These are phyloP conservation scores for Colletotrichum agaves DNA, from an alignment of 2,329 filamentous ascomycete genomes.

Conservation along the genomic window DNA sequence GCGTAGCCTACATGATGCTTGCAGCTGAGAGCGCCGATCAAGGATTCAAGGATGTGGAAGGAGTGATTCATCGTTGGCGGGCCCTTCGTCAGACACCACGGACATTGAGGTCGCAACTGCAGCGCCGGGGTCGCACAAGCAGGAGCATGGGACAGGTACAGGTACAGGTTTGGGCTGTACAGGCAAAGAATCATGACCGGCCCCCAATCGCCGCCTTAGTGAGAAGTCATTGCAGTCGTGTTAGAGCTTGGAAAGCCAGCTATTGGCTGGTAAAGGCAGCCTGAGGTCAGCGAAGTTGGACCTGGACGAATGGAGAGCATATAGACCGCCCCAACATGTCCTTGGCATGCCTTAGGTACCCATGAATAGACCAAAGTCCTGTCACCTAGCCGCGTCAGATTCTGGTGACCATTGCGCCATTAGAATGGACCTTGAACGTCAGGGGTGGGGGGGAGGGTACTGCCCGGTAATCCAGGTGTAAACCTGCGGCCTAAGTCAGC, in stretches of 20 bases:
- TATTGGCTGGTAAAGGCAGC: not conserved
- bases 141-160: not conserved
- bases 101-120: not conserved
- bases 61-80: not conserved
- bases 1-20: not conserved
- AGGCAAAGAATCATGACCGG: not conserved
- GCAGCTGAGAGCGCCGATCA: not conserved
- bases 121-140: not conserved
- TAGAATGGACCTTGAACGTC: no score
- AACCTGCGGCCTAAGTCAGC: not conserved
- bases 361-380: no score
- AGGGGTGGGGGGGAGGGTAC: no score
- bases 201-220: constrained; percentile 4
- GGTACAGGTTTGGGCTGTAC: constrained; percentile 5
- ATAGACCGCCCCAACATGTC: not conserved
- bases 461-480: not conserved
- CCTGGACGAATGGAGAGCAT: not conserved
- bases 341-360: not conserved
- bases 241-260: not conserved
- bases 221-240: not conserved
- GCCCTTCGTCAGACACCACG: not conserved
- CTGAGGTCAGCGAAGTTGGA: not conserved
- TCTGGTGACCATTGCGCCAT: no score
- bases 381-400: no score
- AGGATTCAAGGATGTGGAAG: not conserved